phyloP scores from a whole-genome alignment of 2,329 filamentous ascomycete species.

The Sclerotiophoma versabilis region DNA sequence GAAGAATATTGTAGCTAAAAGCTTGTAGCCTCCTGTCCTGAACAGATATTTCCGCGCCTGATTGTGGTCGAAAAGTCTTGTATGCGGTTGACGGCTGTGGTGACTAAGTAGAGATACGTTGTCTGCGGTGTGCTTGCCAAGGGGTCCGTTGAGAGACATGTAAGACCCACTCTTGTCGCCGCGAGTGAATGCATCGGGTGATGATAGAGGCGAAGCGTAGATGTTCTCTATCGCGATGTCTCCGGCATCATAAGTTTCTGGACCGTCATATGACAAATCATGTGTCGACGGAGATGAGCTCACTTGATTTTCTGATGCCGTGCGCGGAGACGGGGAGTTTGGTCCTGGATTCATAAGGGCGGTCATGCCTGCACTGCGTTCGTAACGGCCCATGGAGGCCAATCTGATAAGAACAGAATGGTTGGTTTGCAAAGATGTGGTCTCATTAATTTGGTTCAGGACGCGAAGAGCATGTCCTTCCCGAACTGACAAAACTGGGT shows the following conservation, averaged over 20 bases:
- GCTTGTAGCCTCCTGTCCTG: constrained; percentile 33
- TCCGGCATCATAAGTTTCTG: constrained; percentile 25
- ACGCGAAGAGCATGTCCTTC: not conserved
- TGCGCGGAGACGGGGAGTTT: constrained; percentile 1
- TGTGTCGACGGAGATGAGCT: constrained; percentile 18
- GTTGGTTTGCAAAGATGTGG: not conserved
- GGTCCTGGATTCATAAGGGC: constrained; percentile 8
- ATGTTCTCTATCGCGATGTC: constrained; percentile 35
- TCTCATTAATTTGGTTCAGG: not conserved
- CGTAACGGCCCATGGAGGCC: constrained; percentile 2
- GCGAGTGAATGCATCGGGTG: constrained; percentile 20
- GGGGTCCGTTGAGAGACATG: constrained; percentile 25
- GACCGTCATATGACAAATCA: constrained; percentile 21
- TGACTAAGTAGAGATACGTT: constrained; percentile 25
- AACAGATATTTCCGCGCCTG: constrained; percentile 39
- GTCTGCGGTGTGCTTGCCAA: constrained; percentile 27
- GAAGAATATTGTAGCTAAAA: constrained; percentile 41
- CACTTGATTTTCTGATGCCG: not conserved
- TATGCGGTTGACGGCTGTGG: constrained; percentile 17
- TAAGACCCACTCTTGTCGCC: constrained; percentile 30
- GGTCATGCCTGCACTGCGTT: constrained; percentile 3
- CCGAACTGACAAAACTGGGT: no score
- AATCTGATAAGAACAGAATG: no score
- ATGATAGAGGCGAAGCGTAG: constrained; percentile 27
- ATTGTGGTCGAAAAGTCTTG: constrained; percentile 44